Evolutionary conservation across 225 moss, liverwort and hornwort genomes (phyloP).

Genomic region (Sphagnum tenellum): DNA sequence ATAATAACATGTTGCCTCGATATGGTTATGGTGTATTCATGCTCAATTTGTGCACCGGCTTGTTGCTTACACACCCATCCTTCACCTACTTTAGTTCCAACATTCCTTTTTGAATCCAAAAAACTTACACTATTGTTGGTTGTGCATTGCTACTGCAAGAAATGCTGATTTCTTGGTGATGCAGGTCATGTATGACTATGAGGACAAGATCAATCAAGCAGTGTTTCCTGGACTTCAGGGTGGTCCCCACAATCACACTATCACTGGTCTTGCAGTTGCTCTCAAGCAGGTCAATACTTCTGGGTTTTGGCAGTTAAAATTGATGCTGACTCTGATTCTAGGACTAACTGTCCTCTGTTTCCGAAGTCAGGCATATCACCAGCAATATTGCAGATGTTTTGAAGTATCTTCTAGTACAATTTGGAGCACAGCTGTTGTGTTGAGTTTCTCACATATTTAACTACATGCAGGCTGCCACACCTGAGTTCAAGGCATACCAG

Average conservation of each 20-base stretch:
- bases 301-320: too few species aligned
- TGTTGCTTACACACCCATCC: too few species aligned
- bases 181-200: slow-evolving; percentile 82
- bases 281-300: slow-evolving; percentile 50
- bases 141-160: not conserved
- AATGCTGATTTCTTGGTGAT: not conserved
- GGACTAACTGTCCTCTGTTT: too few species aligned
- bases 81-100: too few species aligned
- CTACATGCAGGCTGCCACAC: slow-evolving; percentile 65
- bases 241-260: slow-evolving; percentile 97
- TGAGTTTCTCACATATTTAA: not conserved
- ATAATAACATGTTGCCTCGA: too few species aligned
- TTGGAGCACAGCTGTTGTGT: slow-evolving; percentile 1
- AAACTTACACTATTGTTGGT: not conserved
- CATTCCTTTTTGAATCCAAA: too few species aligned
- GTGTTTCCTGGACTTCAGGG: slow-evolving; percentile 99
- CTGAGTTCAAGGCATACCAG: slow-evolving; percentile 86
- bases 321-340: too few species aligned
- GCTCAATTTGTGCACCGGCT: too few species aligned
- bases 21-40: too few species aligned
- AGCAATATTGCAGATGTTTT: too few species aligned
- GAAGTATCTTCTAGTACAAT: not conserved
- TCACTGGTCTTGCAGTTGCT: slow-evolving; percentile 88
- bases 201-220: slow-evolving; percentile 84
- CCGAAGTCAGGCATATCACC: too few species aligned